Conservation (phyloP, 441 rosid genomes). For the Croton laevigatus region DNA sequence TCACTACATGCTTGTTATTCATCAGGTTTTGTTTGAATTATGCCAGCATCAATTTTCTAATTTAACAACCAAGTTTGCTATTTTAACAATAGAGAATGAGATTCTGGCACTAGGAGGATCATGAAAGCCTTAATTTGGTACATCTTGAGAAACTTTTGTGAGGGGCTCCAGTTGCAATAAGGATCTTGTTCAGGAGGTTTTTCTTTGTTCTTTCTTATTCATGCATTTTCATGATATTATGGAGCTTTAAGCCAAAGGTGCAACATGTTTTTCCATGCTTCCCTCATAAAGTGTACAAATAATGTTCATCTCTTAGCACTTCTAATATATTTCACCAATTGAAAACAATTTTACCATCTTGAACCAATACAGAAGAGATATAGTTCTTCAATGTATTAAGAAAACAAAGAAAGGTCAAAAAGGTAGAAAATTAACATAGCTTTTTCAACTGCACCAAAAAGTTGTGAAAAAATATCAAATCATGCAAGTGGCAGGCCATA, state of each 20-base stretch:
- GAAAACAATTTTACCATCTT: background rate
- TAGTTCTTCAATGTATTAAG: background rate
- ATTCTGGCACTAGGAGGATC: background rate
- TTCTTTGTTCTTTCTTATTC: background rate
- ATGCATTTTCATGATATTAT: background rate
- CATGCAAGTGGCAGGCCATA: too few relatives aligned
- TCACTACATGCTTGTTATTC: background rate
- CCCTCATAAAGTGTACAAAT: background rate
- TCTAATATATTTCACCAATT: background rate
- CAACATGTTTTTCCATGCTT: background rate
- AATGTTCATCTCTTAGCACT: background rate
- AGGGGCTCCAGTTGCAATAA: background rate
- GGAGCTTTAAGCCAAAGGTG: background rate
- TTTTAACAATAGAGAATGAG: background rate
- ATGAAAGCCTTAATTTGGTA: background rate
- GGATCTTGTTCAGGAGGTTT: background rate
- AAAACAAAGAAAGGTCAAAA: too few relatives aligned
- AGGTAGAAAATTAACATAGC: background rate
- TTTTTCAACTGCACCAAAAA: background rate
- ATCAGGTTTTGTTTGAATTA: background rate
- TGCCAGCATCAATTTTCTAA: background rate
- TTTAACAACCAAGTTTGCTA: background rate
- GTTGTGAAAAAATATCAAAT: too few relatives aligned
- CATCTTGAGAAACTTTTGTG: background rate
- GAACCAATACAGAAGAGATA: background rate